Percentiles rank a stretch among this genome's conserved stretches.
Conservation (phyloP, 139 green algal genomes). For the Volvox africanus region DNA sequence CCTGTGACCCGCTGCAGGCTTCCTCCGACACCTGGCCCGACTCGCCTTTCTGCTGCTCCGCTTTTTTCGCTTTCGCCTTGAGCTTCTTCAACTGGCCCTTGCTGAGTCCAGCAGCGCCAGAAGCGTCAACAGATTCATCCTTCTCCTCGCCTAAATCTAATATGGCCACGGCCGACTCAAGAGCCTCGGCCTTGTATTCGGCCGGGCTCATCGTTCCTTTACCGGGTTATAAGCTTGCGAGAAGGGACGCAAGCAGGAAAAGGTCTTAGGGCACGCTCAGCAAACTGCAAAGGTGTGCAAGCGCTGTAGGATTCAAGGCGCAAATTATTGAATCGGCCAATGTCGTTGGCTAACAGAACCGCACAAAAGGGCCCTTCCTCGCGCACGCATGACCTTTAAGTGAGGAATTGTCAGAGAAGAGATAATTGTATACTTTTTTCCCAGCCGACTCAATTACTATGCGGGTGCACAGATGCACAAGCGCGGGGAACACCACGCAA, state of each 20-base stretch:
- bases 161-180: background rate
- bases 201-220: constrained; percentile 4
- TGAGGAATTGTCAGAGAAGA: no score
- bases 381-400: no score
- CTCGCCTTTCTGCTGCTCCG: constrained; percentile 21
- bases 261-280: background rate
- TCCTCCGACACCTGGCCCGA: background rate
- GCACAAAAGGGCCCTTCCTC: background rate
- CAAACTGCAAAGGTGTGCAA: background rate
- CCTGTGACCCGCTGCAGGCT: background rate
- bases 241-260: background rate
- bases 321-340: background rate
- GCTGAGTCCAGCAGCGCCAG: background rate
- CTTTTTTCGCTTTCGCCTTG: constrained; percentile 24
- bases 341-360: background rate
- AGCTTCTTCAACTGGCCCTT: constrained; percentile 42
- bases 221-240: background rate
- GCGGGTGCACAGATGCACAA: background rate
- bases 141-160: background rate
- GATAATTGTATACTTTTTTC: no score
- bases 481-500: background rate
- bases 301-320: background rate
- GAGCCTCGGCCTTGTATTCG: background rate
- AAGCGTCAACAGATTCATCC: background rate
- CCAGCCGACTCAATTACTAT: background rate